phyloP scores from a whole-genome alignment of 768 basidiomycete genomes.

The Rhizopogon salebrosus region DNA sequence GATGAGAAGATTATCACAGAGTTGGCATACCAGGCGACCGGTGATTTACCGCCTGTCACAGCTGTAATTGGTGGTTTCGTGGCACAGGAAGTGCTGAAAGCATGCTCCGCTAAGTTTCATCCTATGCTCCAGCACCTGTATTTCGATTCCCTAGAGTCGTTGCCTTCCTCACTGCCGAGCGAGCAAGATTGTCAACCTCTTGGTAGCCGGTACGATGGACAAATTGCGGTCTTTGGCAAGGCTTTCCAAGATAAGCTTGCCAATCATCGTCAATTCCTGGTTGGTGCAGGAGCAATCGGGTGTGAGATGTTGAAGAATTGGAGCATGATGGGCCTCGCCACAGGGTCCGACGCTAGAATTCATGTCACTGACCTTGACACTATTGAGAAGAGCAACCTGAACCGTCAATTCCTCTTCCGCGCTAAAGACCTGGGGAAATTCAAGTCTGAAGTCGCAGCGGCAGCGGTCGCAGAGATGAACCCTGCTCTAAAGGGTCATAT shows the following conservation, averaged over 20 bases:
- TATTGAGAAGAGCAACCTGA: constrained; percentile 98
- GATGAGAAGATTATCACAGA: constrained; percentile 82
- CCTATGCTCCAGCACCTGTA: constrained; percentile 94
- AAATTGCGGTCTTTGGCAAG: constrained; percentile 94
- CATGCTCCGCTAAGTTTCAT: constrained; percentile 96
- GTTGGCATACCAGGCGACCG: constrained; percentile 85
- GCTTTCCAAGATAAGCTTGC: constrained; percentile 88
- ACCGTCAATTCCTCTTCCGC: constrained; percentile 96
- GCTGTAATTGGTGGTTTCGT: constrained; percentile 97
- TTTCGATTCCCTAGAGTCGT: constrained; percentile 95
- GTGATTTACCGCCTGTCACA: constrained; percentile 83
- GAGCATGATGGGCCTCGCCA: constrained; percentile 96
- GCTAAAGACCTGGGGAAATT: constrained; percentile 95
- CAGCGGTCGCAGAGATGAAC: constrained; percentile 95
- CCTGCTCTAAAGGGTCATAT: constrained; percentile 85
- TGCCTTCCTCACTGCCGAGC: constrained; percentile 69
- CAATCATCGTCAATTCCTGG: constrained; percentile 90
- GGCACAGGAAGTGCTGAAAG: constrained; percentile 96
- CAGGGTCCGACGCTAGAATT: constrained; percentile 72
- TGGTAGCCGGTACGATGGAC: constrained; percentile 85
- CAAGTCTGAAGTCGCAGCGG: constrained; percentile 91
- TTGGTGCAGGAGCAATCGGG: constrained; percentile 98
- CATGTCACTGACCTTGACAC: constrained; percentile 97
- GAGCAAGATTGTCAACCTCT: constrained; percentile 81
- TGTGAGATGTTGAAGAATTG: constrained; percentile 99